Percentiles rank a stretch among this genome's conserved stretches.
Conservation (phyloP, 192 early-diverging fungal genomes). For the Coemansia sp. region DNA sequence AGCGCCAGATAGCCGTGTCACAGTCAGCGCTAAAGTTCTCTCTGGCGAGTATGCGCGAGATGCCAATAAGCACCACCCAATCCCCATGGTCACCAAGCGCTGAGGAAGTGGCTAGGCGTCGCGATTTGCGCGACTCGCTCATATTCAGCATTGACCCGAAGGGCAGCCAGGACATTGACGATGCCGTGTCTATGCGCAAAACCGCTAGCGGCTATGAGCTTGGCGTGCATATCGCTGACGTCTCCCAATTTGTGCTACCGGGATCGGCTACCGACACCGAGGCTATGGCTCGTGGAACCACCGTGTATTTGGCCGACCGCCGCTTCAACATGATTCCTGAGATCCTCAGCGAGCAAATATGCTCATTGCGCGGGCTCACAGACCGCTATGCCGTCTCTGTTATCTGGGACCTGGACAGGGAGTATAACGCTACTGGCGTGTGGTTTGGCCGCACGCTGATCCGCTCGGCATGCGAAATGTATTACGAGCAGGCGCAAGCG, state of each 20-base stretch:
- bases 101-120: constrained; percentile 27
- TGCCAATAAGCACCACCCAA: constrained; percentile 59
- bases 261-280: constrained; percentile 65
- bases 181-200: constrained; percentile 66
- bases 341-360: constrained; percentile 68
- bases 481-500: constrained; percentile 74
- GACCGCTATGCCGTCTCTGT: constrained; percentile 75
- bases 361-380: constrained; percentile 64
- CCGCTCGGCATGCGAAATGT: constrained; percentile 72
- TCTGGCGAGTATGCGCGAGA: constrained; percentile 60
- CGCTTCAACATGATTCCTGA: constrained; percentile 80
- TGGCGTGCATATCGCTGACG: constrained; percentile 79
- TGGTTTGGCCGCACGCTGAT: constrained; percentile 77
- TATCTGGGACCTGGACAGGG: constrained; percentile 62
- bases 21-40: constrained; percentile 70
- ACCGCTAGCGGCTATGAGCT: constrained; percentile 58
- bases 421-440: constrained; percentile 48
- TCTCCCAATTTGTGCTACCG: constrained; percentile 65
- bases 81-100: constrained; percentile 56
- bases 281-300: constrained; percentile 70
- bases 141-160: constrained; percentile 73
- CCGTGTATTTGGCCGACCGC: constrained; percentile 75
- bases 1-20: constrained; percentile 72
- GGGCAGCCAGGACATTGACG: constrained; percentile 80
- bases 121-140: constrained; percentile 46